Conservation (phyloP, 2,329 filamentous ascomycete genomes). For the Teratosphaeria viscida region DNA sequence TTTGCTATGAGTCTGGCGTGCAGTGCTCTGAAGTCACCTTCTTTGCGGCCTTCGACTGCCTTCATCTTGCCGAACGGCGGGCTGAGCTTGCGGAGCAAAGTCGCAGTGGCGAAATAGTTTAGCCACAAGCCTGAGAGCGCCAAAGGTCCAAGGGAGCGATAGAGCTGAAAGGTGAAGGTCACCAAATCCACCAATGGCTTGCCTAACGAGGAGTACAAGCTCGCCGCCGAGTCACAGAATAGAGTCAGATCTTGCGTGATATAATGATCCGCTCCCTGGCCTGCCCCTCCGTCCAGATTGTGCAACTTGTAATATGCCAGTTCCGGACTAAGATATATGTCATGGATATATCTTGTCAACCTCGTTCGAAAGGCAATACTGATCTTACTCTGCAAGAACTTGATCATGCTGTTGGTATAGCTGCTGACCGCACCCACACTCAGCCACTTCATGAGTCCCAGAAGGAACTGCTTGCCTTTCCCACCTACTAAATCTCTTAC, state of each 20-base stretch:
- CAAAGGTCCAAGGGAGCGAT: conserved; percentile 78
- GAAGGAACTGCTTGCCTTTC: conserved; percentile 76
- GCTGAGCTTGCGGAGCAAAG: conserved; percentile 74
- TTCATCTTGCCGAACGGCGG: conserved; percentile 96
- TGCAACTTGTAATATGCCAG: conserved; percentile 93
- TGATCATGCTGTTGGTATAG: conserved; percentile 98
- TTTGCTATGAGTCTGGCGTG: conserved; percentile 92
- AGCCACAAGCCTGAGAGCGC: conserved; percentile 76
- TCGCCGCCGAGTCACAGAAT: conserved; percentile 86
- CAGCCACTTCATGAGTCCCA: conserved; percentile 90
- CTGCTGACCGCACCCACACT: conserved; percentile 87
- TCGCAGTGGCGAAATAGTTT: conserved; percentile 92
- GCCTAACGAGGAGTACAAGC: conserved; percentile 90
- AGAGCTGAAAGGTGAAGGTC: conserved; percentile 97
- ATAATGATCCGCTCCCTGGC: conserved; percentile 87
- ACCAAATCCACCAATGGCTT: conserved; percentile 95
- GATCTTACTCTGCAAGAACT: conserved; percentile 94
- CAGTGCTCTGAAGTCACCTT: conserved; percentile 86
- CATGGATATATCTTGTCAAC: conserved; percentile 91
- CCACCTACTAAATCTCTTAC: conserved; percentile 93
- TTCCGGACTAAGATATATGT: conserved; percentile 88
- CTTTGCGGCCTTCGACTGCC: conserved; percentile 86
- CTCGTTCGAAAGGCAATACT: conserved; percentile 96
- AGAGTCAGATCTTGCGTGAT: conserved; percentile 94
- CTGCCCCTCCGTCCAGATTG: conserved; percentile 86